Evolutionary conservation across 2,329 filamentous ascomycete species (phyloP).

Genomic region (Pleomassaria siparia): DNA sequence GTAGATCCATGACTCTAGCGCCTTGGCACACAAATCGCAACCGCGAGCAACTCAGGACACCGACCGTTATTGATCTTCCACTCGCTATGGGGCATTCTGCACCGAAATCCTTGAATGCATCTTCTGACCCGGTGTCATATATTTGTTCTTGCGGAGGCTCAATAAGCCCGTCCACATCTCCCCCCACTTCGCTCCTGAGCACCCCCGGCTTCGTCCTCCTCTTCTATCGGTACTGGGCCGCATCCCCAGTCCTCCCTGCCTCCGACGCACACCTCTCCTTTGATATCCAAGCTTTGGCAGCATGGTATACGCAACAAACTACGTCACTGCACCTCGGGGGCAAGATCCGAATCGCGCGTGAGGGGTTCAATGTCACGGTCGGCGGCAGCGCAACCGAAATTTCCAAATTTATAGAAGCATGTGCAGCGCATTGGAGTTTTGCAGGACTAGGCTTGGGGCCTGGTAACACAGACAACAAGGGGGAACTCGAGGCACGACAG

Average conservation of each 20-base stretch:
- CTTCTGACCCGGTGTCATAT: constrained; percentile 19
- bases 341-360: constrained; percentile 24
- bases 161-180: constrained; percentile 1
- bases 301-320: constrained; percentile 15
- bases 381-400: constrained; percentile 17
- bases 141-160: constrained; percentile 18
- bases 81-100: too few relatives aligned
- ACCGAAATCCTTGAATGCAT: too few relatives aligned
- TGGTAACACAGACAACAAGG: constrained; percentile 10
- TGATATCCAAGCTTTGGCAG: constrained; percentile 13
- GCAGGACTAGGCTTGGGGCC: not conserved
- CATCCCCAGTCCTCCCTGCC: constrained; percentile 14
- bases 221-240: constrained; percentile 27
- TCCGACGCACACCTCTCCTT: constrained; percentile 4
- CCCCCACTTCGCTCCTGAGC: not conserved
- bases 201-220: constrained; percentile 17
- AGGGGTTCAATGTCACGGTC: constrained; percentile 27
- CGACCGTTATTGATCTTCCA: too few relatives aligned
- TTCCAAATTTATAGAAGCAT: constrained; percentile 14
- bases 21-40: too few relatives aligned
- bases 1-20: too few relatives aligned
- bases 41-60: too few relatives aligned
- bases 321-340: constrained; percentile 14
- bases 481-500: constrained; percentile 6
- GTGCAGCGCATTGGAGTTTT: constrained; percentile 24